These are phyloP conservation scores for Jamesozyma hellenica DNA, from an alignment of 805 yeast species.

Conservation along the genomic window DNA sequence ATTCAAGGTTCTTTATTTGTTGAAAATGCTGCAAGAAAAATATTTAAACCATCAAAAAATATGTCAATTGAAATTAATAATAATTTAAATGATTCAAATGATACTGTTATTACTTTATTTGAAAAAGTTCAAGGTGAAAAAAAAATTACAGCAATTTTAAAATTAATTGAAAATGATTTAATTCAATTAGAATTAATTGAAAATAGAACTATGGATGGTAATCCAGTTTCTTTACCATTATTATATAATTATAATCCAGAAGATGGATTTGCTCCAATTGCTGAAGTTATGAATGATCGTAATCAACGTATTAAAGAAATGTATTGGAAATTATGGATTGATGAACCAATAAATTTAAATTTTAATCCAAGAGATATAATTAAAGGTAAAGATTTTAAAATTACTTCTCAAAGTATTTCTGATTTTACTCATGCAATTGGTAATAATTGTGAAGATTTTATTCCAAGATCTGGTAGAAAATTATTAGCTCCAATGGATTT, in stretches of 20 bases:
- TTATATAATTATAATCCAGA: slow-evolving; percentile 69
- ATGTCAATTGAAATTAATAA: slow-evolving; percentile 52
- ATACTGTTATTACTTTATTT: slow-evolving; percentile 51
- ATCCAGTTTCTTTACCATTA: slow-evolving; percentile 66
- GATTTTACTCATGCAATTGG: slow-evolving; percentile 97
- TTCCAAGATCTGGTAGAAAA: slow-evolving; percentile 72
- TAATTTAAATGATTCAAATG: slow-evolving; percentile 38
- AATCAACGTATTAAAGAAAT: slow-evolving; percentile 88
- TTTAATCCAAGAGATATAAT: slow-evolving; percentile 64
- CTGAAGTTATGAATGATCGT: slow-evolving; percentile 83
- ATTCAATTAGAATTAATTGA: slow-evolving; percentile 74
- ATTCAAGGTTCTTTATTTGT: slow-evolving; percentile 80
- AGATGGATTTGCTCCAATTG: slow-evolving; percentile 92
- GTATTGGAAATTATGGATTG: slow-evolving; percentile 96
- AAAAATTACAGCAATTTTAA: slow-evolving; percentile 57
- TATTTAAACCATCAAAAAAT: slow-evolving; percentile 64
- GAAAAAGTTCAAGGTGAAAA: slow-evolving; percentile 67
- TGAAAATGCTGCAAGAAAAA: slow-evolving; percentile 67
- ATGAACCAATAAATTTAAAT: slow-evolving; percentile 50
- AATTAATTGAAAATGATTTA: slow-evolving; percentile 37
- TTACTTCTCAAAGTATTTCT: slow-evolving; percentile 68
- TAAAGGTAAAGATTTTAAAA: slow-evolving; percentile 56
- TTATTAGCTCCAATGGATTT: slow-evolving; percentile 97
- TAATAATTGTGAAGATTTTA: slow-evolving; percentile 93
- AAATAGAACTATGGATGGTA: slow-evolving; percentile 71